Evolutionary conservation across 108 stramenopile species (phyloP), one percentile per base, ranked within the genome.

Genomic region (Nitzschia sp.): DNA sequence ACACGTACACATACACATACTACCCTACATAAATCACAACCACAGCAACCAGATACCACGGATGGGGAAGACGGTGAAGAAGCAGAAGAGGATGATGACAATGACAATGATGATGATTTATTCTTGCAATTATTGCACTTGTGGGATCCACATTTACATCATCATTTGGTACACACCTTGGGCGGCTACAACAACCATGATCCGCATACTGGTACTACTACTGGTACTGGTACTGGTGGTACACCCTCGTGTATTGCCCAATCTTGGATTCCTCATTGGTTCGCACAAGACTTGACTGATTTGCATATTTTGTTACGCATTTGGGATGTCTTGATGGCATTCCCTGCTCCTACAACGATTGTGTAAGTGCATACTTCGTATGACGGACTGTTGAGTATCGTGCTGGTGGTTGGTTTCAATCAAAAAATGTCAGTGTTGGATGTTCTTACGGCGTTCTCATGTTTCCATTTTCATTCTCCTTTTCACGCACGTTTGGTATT

Each of bases 221-320:
- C 13, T 13, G 11, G 13, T 11, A 13, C 6, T 11, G 13, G 13
- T 41, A 11, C 38, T 41, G 16, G 19, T 22, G 48, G 4, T n/a
- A 16, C 48, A 50, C 48, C 48, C 48, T 22, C 13, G 8, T 50
- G 48, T 22, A 50, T 50, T 50, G 48, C 48, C 48, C 8, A 50
- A 8, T 50, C 48, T 4, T 50, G 48, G 48, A 50, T 50, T 22
- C 48, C 48, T 5, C 48, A 50, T 21, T 50, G 48, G 48, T 50
- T 50, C 4, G 13, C 48, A 16, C 13, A 50, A 16, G 48, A 50
- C 19, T 22, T 50, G 19, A 50, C 4, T 8, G 48, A 50, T 21
- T n/a, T 50, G 13, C 16, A 21, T 11, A 22, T 22, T 50, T 22
- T 50, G 4, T 50, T 50, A n/a, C 13, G 48, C 8, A 16, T 50